Percentiles rank a stretch among this genome's conserved stretches.
Conservation (phyloP, 352 stramenopile species). For the Globisporangium sylvaticum region DNA sequence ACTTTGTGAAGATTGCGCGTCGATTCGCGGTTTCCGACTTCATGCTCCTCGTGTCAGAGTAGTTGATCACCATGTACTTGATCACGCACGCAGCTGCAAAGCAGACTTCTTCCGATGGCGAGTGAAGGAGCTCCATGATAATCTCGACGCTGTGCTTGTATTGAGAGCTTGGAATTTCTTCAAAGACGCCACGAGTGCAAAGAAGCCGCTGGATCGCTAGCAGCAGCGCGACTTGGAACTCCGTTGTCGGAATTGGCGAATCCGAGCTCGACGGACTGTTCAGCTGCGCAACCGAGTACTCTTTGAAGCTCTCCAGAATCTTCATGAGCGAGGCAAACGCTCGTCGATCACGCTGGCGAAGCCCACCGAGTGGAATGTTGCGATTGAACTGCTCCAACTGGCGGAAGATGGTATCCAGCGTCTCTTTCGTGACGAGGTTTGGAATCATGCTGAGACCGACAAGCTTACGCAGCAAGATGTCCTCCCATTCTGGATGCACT, state of each 20-base stretch:
- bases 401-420: slow-evolving; percentile 65
- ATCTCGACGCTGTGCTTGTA: slow-evolving; percentile 84
- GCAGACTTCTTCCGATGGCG: slow-evolving; percentile 80
- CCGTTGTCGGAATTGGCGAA: slow-evolving; percentile 70
- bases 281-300: slow-evolving; percentile 78
- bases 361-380: slow-evolving; percentile 71
- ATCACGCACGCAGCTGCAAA: slow-evolving; percentile 79
- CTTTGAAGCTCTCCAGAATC: slow-evolving; percentile 80
- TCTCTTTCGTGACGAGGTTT: slow-evolving; percentile 77
- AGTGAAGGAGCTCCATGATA: slow-evolving; percentile 86
- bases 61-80: slow-evolving; percentile 90
- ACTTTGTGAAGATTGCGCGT: slow-evolving; percentile 80
- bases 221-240: slow-evolving; percentile 80
- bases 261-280: slow-evolving; percentile 81
- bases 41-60: slow-evolving; percentile 82
- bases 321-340: slow-evolving; percentile 83
- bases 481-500: slow-evolving; percentile 77
- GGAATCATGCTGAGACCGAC: slow-evolving; percentile 75
- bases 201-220: slow-evolving; percentile 77
- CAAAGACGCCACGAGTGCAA: slow-evolving; percentile 79
- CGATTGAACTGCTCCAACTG: slow-evolving; percentile 86
- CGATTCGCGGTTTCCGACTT: slow-evolving; percentile 85
- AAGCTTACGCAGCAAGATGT: slow-evolving; percentile 81
- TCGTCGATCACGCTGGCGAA: slow-evolving; percentile 67
- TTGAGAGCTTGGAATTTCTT: slow-evolving; percentile 83